Percentiles rank a stretch among this genome's conserved stretches.
Conservation (phyloP, 345 rosid genomes). For the Ceriops tagal region DNA sequence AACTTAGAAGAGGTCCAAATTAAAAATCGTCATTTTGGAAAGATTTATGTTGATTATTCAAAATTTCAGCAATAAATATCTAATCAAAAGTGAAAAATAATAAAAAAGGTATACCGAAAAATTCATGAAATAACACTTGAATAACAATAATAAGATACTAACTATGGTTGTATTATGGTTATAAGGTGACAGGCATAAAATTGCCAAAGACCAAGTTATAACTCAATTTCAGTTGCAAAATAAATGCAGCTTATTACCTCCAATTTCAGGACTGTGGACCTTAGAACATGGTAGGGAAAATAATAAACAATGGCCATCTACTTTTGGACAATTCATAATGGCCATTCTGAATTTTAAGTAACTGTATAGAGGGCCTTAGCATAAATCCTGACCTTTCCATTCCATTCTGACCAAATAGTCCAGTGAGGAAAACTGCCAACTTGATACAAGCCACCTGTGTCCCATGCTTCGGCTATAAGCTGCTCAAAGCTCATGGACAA, state of each 20-base stretch:
- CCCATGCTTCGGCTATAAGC: conserved; percentile 99
- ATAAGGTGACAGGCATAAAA: too few species aligned
- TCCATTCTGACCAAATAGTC: conserved; percentile 98
- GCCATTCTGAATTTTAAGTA: not conserved
- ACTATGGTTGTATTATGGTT: too few species aligned
- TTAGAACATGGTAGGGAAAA: not conserved
- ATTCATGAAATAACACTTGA: not conserved
- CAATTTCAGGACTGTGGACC: not conserved
- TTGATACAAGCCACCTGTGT: conserved; percentile 93
- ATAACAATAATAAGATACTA: too few species aligned
- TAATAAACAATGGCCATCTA: not conserved
- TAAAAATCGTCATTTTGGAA: too few species aligned
- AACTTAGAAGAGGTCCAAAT: too few species aligned
- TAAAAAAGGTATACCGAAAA: not conserved
- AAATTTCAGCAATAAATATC: too few species aligned
- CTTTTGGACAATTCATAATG: not conserved
- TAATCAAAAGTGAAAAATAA: not conserved
- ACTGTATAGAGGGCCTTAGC: not conserved
- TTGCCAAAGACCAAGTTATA: not conserved
- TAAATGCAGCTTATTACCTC: not conserved
- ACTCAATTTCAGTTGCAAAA: not conserved
- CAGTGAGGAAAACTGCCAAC: conserved; percentile 96
- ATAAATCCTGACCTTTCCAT: conserved; percentile 76
- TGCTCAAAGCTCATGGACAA: conserved; percentile 31
- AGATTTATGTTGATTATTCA: too few species aligned